Evolutionary conservation across 495 filamentous ascomycete genomes (phyloP).

Genomic region (Aspergillus bertholletiae): DNA sequence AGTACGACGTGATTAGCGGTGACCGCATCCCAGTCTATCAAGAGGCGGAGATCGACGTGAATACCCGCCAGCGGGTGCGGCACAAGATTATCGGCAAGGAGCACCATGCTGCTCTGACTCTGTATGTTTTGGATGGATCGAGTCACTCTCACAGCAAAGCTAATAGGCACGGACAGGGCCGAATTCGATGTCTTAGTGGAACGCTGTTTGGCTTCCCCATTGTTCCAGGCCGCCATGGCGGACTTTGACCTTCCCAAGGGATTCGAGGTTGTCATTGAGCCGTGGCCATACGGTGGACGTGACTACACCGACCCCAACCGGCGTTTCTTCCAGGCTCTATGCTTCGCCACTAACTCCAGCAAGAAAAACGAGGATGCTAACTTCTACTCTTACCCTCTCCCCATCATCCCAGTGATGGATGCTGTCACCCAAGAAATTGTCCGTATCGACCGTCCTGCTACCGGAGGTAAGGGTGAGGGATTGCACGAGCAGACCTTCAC

Average conservation of each 20-base stretch:
- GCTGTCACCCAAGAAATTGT: slow-evolving; percentile 63
- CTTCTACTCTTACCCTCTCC: slow-evolving; percentile 77
- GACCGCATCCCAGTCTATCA: slow-evolving; percentile 56
- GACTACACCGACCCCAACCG: slow-evolving; percentile 53
- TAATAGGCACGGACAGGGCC: slow-evolving; percentile 35
- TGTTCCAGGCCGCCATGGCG: slow-evolving; percentile 58
- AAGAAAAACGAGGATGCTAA: slow-evolving; percentile 51
- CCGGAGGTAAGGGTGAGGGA: slow-evolving; percentile 41
- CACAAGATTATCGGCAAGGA: slow-evolving; percentile 54
- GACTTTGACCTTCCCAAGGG: slow-evolving; percentile 61
- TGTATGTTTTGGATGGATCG: slow-evolving; percentile 33
- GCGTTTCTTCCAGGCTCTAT: slow-evolving; percentile 51
- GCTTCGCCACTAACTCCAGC: slow-evolving; percentile 42
- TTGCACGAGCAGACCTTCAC: slow-evolving; percentile 37
- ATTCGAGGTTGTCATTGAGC: slow-evolving; percentile 64
- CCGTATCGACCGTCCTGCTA: slow-evolving; percentile 48
- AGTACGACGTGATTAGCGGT: slow-evolving; percentile 62
- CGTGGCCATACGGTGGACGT: slow-evolving; percentile 66
- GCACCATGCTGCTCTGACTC: slow-evolving; percentile 58
- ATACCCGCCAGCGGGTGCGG: slow-evolving; percentile 39
- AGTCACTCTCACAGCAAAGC: too few species aligned
- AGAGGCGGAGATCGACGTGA: slow-evolving; percentile 62
- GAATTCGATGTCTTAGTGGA: slow-evolving; percentile 64
- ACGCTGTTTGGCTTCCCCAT: slow-evolving; percentile 53
- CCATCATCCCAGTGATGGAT: slow-evolving; percentile 74